Conservation (phyloP, 805 yeast genomes). For the Yamadazyma sp. region DNA sequence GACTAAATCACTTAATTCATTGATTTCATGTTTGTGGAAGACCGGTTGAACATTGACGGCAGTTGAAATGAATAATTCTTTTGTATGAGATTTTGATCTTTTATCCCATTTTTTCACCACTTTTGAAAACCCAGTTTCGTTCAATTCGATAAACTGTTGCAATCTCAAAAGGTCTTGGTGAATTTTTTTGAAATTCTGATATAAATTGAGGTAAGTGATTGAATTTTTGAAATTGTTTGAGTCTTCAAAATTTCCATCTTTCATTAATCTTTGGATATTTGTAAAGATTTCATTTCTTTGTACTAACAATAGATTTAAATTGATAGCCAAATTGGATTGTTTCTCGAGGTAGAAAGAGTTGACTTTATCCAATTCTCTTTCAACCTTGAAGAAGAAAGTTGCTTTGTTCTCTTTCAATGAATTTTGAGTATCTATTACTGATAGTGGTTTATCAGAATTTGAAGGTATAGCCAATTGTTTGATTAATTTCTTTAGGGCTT, state of each 20-base stretch:
- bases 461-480: slow-evolving; percentile 64
- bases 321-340: slow-evolving; percentile 80
- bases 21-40: slow-evolving; percentile 84
- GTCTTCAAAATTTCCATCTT: slow-evolving; percentile 8
- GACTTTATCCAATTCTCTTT: slow-evolving; percentile 93
- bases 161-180: slow-evolving; percentile 84
- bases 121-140: slow-evolving; percentile 94
- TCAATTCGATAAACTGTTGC: slow-evolving; percentile 91
- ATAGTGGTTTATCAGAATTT: slow-evolving; percentile 11
- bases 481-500: slow-evolving; percentile 87
- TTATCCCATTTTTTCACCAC: slow-evolving; percentile 98
- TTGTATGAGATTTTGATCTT: slow-evolving; percentile 89
- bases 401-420: slow-evolving; percentile 85
- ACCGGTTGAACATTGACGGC: slow-evolving; percentile 97
- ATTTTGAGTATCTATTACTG: slow-evolving; percentile 35
- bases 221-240: slow-evolving; percentile 53
- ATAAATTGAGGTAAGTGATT: slow-evolving; percentile 74
- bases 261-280: slow-evolving; percentile 13
- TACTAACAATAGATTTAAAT: slow-evolving; percentile 71
- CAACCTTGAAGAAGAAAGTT: slow-evolving; percentile 82
- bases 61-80: slow-evolving; percentile 84
- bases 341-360: slow-evolving; percentile 88
- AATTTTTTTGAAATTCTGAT: slow-evolving; percentile 85
- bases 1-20: slow-evolving; percentile 75
- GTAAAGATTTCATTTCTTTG: slow-evolving; percentile 57